phyloP scores from a whole-genome alignment of 306 rosid species.

The Pyrus communis region DNA sequence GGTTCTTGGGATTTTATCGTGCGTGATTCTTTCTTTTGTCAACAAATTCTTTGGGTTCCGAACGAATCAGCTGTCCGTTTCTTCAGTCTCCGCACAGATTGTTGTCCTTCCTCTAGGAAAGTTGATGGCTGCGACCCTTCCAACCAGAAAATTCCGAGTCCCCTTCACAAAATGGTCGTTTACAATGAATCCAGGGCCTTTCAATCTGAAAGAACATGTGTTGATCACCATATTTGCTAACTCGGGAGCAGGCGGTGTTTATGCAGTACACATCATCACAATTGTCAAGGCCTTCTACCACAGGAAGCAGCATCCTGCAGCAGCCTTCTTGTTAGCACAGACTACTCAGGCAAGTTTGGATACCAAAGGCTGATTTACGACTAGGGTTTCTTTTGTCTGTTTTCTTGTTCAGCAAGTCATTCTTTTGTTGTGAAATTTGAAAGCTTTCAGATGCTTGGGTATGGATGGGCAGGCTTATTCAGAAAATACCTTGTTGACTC shows the following conservation, averaged over 20 bases:
- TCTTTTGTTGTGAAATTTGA: neutral
- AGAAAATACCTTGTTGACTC: slow-evolving; percentile 78
- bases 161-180: slow-evolving; percentile 55
- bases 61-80: slow-evolving; percentile 37
- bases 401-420: neutral
- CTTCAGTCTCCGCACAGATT: slow-evolving; percentile 70
- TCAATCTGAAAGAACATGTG: slow-evolving; percentile 73
- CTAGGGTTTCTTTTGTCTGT: neutral
- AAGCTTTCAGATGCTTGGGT: slow-evolving; percentile 70
- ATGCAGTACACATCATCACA: slow-evolving; percentile 64
- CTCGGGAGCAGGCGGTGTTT: slow-evolving; percentile 56
- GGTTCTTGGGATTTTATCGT: slow-evolving; percentile 59
- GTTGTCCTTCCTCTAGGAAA: slow-evolving; percentile 63
- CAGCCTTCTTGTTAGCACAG: slow-evolving; percentile 56
- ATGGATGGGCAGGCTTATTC: slow-evolving; percentile 94
- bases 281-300: slow-evolving; percentile 82
- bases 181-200: slow-evolving; percentile 76
- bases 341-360: slow-evolving; percentile 62
- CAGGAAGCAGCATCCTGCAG: slow-evolving; percentile 42
- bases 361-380: neutral
- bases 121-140: slow-evolving; percentile 79
- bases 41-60: slow-evolving; percentile 72
- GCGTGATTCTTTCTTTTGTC: slow-evolving; percentile 57
- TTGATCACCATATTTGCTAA: slow-evolving; percentile 75
- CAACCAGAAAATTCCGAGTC: slow-evolving; percentile 11